phyloP scores from a whole-genome alignment of 1,284 basidiomycete species.

The Ustilago sp. region DNA sequence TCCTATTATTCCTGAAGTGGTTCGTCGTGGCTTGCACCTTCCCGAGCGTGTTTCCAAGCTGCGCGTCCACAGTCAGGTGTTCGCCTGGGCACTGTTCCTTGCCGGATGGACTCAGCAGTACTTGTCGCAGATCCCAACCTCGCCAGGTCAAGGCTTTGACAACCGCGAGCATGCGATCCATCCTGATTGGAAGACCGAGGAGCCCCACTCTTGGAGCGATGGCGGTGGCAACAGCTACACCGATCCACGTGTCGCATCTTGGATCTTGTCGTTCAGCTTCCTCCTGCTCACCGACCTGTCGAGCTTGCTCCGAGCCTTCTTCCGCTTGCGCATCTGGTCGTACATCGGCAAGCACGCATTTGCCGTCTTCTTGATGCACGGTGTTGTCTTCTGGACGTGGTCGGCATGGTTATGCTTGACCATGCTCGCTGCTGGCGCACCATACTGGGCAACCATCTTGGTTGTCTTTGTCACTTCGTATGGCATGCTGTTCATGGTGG shows the following conservation, averaged over 20 bases:
- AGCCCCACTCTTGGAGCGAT: constrained; percentile 36
- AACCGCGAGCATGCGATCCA: constrained; percentile 49
- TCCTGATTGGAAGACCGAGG: constrained; percentile 47
- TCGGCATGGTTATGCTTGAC: constrained; percentile 56
- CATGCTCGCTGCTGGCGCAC: constrained; percentile 44
- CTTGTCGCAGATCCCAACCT: constrained; percentile 36
- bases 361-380: constrained; percentile 60
- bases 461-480: constrained; percentile 58
- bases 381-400: constrained; percentile 62
- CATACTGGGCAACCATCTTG: constrained; percentile 62
- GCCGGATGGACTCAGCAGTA: constrained; percentile 51
- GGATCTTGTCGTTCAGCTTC: constrained; percentile 55
- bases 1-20: constrained; percentile 36
- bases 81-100: constrained; percentile 62
- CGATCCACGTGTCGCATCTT: constrained; percentile 46
- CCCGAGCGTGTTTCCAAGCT: constrained; percentile 38
- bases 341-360: constrained; percentile 59
- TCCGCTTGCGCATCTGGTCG: constrained; percentile 56
- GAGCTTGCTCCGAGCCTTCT: constrained; percentile 55
- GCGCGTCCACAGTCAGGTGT: constrained; percentile 50
- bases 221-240: constrained; percentile 39
- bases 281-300: constrained; percentile 60
- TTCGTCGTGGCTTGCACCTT: constrained; percentile 28
- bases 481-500: constrained; percentile 42
- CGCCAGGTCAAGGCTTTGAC: constrained; percentile 42